These are phyloP conservation scores for Nematocida homosporus DNA, from an alignment of 371 early-diverging fungal species.

Conservation along the genomic window DNA sequence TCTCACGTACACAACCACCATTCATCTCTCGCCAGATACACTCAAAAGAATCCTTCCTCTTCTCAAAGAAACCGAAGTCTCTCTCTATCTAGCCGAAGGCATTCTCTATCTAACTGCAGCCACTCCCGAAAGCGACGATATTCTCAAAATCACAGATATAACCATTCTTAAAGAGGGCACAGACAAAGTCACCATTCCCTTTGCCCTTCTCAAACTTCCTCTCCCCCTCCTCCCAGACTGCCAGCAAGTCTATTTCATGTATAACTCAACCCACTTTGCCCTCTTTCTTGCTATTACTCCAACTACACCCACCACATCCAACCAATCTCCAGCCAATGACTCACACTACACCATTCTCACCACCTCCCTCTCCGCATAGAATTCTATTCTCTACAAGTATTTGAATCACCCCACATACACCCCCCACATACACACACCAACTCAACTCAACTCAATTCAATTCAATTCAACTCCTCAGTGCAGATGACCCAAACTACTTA, in stretches of 20 bases:
- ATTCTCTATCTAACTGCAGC: conserved; percentile 5
- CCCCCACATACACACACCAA: too few species aligned
- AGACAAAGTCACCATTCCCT: conserved; percentile 17
- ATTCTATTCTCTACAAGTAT: too few species aligned
- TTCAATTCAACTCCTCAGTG: too few species aligned
- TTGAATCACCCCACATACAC: too few species aligned
- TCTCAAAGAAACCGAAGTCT: conserved; percentile 9
- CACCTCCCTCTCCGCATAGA: too few species aligned
- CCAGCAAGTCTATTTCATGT: background rate
- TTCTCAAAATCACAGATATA: conserved; percentile 12
- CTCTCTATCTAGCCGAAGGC: conserved; percentile 34
- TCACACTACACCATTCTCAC: too few species aligned
- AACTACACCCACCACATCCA: too few species aligned
- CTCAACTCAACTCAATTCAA: too few species aligned
- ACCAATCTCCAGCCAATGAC: too few species aligned
- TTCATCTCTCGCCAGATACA: conserved; percentile 1
- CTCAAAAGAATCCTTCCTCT: conserved; percentile 28
- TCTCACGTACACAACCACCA: conserved; percentile 13
- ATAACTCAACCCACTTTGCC: background rate
- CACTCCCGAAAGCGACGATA: conserved; percentile 10
- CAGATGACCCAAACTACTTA: too few species aligned
- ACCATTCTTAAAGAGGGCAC: conserved; percentile 40
- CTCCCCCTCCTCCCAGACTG: conserved; percentile 6
- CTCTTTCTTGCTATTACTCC: conserved; percentile 3
- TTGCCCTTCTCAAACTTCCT: conserved; percentile 4